Evolutionary conservation across 805 yeast genomes (phyloP), one percentile per base, ranked within the genome.

Genomic region (Candida sithepensis): DNA sequence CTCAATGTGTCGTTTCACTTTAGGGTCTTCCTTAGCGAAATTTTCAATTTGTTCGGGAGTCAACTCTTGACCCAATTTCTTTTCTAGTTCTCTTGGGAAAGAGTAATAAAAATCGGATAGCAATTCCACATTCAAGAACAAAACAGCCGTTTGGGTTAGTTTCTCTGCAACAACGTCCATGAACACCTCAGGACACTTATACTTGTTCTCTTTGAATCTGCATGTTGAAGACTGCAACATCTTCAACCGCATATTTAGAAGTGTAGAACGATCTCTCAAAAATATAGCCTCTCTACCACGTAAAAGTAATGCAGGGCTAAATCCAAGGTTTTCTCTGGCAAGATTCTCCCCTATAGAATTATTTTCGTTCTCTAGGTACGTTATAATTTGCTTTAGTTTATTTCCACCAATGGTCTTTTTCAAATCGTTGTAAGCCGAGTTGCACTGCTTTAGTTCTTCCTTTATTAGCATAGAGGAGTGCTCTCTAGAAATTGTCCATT

Each of bases 1-100:
- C 60, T 92, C 97, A 56, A 94, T 86, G 60, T 94, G 99, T 57
- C 85, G 78, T 63, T 85, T 85, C 48, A 95, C 81, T 67, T 84
- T 87, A 19, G 96, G 94, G 67, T 94, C 97, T 67, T 94, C 97
- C 57, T 89, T 88, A 0, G 99, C 99, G 69, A 92, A 88, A 50
- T 69, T 69, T 59, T 91, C 97, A 43, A 94, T 76, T 61, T 91
- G 95, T 45, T 88, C 95, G 43, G 76, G 75, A 8, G 80, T 72
- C 59, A 94, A 70, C 38, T 75, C 74, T 50, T 74, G 72, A 42
- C 84, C 82, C 47, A 94, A 76, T 54, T 82, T 81, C 44, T 74
- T 73, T 64, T 94, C 99, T 52, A 94, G 74, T 66, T 90, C 97
- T 49, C 98, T 77, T 2, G 99, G 98, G 67, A 94, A 92, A 57